Conservation (phyloP, 345 rosid genomes). For the Salix koriyanagi region DNA sequence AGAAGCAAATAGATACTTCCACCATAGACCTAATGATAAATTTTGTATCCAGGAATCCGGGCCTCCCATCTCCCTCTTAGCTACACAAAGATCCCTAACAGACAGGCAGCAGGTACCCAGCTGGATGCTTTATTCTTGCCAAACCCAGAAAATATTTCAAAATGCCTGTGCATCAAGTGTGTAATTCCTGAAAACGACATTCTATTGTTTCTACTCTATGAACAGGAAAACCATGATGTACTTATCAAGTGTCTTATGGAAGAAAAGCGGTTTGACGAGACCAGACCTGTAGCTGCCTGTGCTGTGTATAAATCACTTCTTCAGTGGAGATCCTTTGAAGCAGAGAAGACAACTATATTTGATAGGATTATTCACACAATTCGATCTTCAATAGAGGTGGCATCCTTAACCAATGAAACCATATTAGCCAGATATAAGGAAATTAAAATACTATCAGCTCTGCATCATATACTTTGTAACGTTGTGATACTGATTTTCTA, state of each 20-base stretch:
- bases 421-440: neutral
- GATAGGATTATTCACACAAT: constrained; percentile 50
- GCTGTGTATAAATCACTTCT: constrained; percentile 47
- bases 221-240: constrained; percentile 56
- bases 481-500: constrained; percentile 3
- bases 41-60: constrained; percentile 39
- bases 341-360: constrained; percentile 56
- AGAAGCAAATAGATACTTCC: neutral
- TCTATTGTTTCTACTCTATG: constrained; percentile 1
- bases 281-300: constrained; percentile 54
- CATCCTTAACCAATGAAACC: neutral
- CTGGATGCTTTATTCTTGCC: constrained; percentile 1
- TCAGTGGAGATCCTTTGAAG: constrained; percentile 70
- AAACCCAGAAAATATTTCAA: neutral
- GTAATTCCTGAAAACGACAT: constrained; percentile 1
- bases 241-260: constrained; percentile 47
- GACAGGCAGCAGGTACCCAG: constrained; percentile 51
- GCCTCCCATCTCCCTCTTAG: constrained; percentile 29
- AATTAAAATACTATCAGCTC: neutral
- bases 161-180: neutral
- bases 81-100: constrained; percentile 51
- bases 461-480: no score
- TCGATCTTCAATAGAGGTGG: constrained; percentile 50
- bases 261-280: constrained; percentile 44
- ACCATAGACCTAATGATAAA: neutral